These are phyloP conservation scores for Rhazya stricta DNA, from an alignment of 257 asterid genomes.

Conservation along the genomic window DNA sequence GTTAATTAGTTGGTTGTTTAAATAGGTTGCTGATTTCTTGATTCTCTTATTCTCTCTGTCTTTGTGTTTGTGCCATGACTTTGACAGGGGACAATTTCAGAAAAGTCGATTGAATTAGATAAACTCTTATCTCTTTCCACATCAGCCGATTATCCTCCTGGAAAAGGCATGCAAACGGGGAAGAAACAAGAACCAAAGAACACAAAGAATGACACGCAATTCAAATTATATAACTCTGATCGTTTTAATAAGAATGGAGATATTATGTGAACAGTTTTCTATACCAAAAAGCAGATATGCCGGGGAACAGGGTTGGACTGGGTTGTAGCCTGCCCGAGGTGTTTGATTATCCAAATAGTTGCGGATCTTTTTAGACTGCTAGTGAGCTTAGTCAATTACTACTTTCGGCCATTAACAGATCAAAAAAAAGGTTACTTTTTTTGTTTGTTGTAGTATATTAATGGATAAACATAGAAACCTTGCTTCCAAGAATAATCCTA, in stretches of 20 bases:
- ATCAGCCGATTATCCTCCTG: slow-evolving; percentile 40
- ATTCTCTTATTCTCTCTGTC: slow-evolving; percentile 11
- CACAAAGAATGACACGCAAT: slow-evolving; percentile 2
- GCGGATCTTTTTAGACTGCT: not conserved
- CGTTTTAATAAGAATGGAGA: slow-evolving; percentile 1
- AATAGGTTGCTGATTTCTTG: slow-evolving; percentile 4
- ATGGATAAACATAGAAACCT: not conserved
- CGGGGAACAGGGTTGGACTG: not conserved
- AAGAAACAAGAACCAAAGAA: not conserved
- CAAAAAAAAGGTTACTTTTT: not conserved
- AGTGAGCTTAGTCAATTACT: not conserved
- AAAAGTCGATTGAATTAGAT: slow-evolving; percentile 31
- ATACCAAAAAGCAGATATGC: not conserved
- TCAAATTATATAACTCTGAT: not conserved
- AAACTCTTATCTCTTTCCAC: slow-evolving; percentile 53
- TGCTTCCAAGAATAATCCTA: not conserved
- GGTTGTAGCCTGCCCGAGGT: not conserved
- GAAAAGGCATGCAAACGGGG: not conserved
- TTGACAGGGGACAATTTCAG: slow-evolving; percentile 14
- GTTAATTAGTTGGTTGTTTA: not conserved
- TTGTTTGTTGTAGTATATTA: not conserved
- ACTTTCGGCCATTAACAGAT: slow-evolving; percentile 3
- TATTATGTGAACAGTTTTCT: slow-evolving; percentile 18
- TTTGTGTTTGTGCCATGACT: slow-evolving; percentile 13
- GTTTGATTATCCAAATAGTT: not conserved